Percentiles rank a stretch among this genome's conserved stretches.
Evolutionary conservation across 2,329 filamentous ascomycete species (phyloP).

Genomic region (Colletotrichum horii): DNA sequence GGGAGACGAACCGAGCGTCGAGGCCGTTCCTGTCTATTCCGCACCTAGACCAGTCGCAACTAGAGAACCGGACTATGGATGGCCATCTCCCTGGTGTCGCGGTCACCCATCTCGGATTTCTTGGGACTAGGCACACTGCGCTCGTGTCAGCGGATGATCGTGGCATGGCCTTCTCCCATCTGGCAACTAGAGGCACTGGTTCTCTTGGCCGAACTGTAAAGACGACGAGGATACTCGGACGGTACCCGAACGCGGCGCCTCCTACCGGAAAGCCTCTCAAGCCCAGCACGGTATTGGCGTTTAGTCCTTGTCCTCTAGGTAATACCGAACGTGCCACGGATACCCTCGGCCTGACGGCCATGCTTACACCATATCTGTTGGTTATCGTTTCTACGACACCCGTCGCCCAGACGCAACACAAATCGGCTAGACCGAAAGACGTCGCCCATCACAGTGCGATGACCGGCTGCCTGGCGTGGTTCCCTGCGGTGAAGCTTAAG

Average conservation of each 20-base stretch:
- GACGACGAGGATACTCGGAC: conserved; percentile 86
- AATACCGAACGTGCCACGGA: conserved; percentile 92
- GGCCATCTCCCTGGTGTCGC: conserved; percentile 81
- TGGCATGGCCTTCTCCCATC: conserved; percentile 98
- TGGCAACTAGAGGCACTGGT: conserved; percentile 90
- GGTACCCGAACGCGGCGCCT: conserved; percentile 79
- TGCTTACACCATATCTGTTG: conserved; percentile 92
- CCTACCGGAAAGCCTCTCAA: conserved; percentile 73
- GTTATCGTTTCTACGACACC: conserved; percentile 98
- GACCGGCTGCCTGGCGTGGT: conserved; percentile 96
- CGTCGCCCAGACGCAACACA: conserved; percentile 94
- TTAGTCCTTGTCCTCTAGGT: conserved; percentile 88
- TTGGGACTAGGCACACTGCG: conserved; percentile 92
- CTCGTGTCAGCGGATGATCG: conserved; percentile 92
- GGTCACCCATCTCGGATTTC: conserved; percentile 90
- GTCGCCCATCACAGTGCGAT: conserved; percentile 88
- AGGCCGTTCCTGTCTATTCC: conserved; percentile 89
- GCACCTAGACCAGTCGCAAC: conserved; percentile 70
- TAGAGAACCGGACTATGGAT: conserved; percentile 72
- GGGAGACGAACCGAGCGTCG: conserved; percentile 85
- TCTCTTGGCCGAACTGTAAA: conserved; percentile 85
- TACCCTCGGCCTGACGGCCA: conserved; percentile 86
- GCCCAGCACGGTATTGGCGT: conserved; percentile 92
- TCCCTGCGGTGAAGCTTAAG: conserved; percentile 93
- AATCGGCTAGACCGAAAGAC: conserved; percentile 89